Conservation (phyloP, 768 basidiomycete species). For the Pleurotus eryngii region DNA sequence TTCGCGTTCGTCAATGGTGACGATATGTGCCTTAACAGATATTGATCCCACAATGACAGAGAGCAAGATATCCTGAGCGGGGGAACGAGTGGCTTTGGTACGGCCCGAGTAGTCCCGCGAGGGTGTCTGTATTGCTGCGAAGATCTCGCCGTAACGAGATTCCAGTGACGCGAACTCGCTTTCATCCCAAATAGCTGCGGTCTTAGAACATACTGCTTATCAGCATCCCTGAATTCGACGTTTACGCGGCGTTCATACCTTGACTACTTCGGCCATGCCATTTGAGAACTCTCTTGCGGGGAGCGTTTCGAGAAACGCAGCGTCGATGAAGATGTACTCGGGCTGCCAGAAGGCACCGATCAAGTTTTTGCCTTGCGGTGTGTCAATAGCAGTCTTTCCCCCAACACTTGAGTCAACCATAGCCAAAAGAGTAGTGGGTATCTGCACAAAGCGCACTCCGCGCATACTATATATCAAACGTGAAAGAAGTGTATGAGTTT, state of each 20-base stretch:
- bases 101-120: slow-evolving; percentile 57
- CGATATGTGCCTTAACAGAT: slow-evolving; percentile 94
- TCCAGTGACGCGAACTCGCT: slow-evolving; percentile 86
- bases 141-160: slow-evolving; percentile 79
- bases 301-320: slow-evolving; percentile 91
- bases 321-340: slow-evolving; percentile 95
- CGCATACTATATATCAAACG: slow-evolving; percentile 78
- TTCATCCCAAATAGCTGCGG: slow-evolving; percentile 98
- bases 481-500: slow-evolving; percentile 8
- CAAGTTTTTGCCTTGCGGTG: slow-evolving; percentile 96
- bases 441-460: slow-evolving; percentile 91
- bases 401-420: slow-evolving; percentile 99
- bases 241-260: slow-evolving; percentile 47
- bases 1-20: slow-evolving; percentile 95
- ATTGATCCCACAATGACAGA: slow-evolving; percentile 91
- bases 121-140: slow-evolving; percentile 77
- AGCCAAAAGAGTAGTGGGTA: slow-evolving; percentile 93
- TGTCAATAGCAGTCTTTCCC: slow-evolving; percentile 99
- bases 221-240: too few relatives aligned
- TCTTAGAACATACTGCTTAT: slow-evolving; percentile 45
- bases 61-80: slow-evolving; percentile 80
- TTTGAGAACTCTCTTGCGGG: slow-evolving; percentile 94
- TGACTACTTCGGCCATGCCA: slow-evolving; percentile 98
- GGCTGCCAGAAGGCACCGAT: slow-evolving; percentile 99
- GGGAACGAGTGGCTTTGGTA: slow-evolving; percentile 61